Evolutionary conservation across 768 basidiomycete species (phyloP).

Genomic region (Mycena alexandri): DNA sequence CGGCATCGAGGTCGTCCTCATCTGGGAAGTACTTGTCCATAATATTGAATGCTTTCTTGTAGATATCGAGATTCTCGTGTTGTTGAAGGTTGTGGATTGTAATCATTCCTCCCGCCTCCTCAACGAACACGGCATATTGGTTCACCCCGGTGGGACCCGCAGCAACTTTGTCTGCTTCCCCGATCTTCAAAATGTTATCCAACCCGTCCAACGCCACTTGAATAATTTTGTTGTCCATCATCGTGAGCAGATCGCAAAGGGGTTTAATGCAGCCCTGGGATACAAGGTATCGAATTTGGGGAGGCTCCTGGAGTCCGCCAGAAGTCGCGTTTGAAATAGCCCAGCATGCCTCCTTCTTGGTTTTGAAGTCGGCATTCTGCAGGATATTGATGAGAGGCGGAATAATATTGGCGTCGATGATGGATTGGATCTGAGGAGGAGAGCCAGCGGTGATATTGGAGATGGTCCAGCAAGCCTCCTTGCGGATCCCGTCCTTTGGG

Average conservation of each 20-base stretch:
- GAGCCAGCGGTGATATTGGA: conserved; percentile 98
- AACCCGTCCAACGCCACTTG: conserved; percentile 97
- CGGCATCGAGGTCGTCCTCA: conserved; percentile 93
- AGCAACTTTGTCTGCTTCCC: conserved; percentile 92
- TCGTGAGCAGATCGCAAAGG: conserved; percentile 93
- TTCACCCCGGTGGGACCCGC: conserved; percentile 87
- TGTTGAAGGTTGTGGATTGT: conserved; percentile 99
- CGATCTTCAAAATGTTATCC: conserved; percentile 98
- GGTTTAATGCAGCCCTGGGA: conserved; percentile 99
- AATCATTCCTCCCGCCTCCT: conserved; percentile 99
- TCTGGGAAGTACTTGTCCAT: conserved; percentile 99
- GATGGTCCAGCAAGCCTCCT: conserved; percentile 99
- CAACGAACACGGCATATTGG: conserved; percentile 93
- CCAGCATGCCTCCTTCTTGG: conserved; percentile 99
- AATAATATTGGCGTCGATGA: conserved; percentile 98
- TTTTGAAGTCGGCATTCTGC: conserved; percentile 98
- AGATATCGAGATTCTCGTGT: conserved; percentile 99
- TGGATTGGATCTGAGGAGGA: conserved; percentile 95
- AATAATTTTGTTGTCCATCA: conserved; percentile 99
- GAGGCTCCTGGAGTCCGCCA: conserved; percentile 95
- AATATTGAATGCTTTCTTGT: conserved; percentile 99
- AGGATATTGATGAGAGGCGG: conserved; percentile 99
- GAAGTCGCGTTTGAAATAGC: conserved; percentile 99
- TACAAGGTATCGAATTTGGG: conserved; percentile 98
- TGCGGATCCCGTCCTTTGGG: conserved; percentile 98